Base-by-base conservation (phyloP, 371 early-diverging fungal genomes). In the Actinomortierella ambigua region DNA sequence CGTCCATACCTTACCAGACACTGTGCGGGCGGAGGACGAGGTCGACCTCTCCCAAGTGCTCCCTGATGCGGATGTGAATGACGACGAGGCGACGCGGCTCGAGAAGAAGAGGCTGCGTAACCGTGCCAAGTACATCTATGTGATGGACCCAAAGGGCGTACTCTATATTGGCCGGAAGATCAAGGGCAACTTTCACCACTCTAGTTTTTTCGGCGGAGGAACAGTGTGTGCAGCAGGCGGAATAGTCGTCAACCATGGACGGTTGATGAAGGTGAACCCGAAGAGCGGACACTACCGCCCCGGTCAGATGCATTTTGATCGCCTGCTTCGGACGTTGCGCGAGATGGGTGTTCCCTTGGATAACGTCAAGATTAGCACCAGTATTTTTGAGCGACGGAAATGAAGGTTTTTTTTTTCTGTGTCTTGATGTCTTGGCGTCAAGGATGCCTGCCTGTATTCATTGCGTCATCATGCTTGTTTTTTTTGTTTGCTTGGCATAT, bases 281-380 rank as follows among this genome's bases (percentile, higher is more conserved):
- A 79, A 69, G 39, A 73, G 75, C 20, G 79, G 79, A 43, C 79
- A 79, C 42, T 77, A 79, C 34, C 63, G 77, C n/a, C 79, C 79
- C 3, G 60, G 59, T 1, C 69, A 68, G 57, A 20, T 48, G 17
- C 79, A 79, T 50, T 75, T 75, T 59, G 65, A 71, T 26, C 20
- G 50, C 17, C 55, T 71, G 46, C 22, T 71, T 62, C 40, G n/a
- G 4, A 52, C n/a, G n/a, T 20, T 71, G 24, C 46, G 53, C 50
- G 44, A 23, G 1, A 62, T 62, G 60, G 66, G 66, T 2, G 39
- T 71, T 43, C 46, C 59, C 0, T 3, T 71, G 44, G 63, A 59
- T 0, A 60, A 44, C n/a, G 73, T 62, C 28, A 59, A 53, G 50
- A 39, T 71, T 27, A 62, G 63, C 26, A 23, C 39, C n/a, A 57